A percentile compares a stretch with the other conserved stretches of the same genome.
Conservation (phyloP, 139 green algal species). For the Penium margaritaceum region DNA sequence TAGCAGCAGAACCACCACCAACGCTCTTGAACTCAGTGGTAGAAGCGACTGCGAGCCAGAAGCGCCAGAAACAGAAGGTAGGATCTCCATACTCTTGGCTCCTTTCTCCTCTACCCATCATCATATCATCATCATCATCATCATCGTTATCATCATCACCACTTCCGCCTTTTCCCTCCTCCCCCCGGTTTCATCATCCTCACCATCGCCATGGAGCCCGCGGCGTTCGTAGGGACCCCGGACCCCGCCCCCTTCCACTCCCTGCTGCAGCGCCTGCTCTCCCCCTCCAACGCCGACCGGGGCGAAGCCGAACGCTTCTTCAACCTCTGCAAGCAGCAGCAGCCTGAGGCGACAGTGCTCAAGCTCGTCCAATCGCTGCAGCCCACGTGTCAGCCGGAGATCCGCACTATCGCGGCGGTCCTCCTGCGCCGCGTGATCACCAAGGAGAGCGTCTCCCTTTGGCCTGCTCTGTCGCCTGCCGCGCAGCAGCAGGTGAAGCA, state of each 20-base stretch:
- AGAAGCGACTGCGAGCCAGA: no score
- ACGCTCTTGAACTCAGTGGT: no score
- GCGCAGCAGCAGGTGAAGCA: constrained; percentile 33
- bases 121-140: no score
- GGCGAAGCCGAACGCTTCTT: constrained; percentile 67
- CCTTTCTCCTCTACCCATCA: no score
- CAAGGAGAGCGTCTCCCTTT: constrained; percentile 67
- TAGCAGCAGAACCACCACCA: no score
- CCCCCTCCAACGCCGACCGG: constrained; percentile 66
- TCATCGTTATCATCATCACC: no score
- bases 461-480: constrained; percentile 47
- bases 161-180: no score
- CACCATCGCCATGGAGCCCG: background rate
- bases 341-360: constrained; percentile 45
- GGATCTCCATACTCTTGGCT: no score
- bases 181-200: no score
- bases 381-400: constrained; percentile 48
- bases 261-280: constrained; percentile 71
- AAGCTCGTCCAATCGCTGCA: constrained; percentile 60
- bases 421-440: constrained; percentile 58
- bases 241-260: constrained; percentile 56
- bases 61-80: no score
- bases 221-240: constrained; percentile 9
- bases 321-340: constrained; percentile 61
- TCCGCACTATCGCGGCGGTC: constrained; percentile 56